These are phyloP conservation scores for Huntiella decipiens DNA, from an alignment of 2,329 filamentous ascomycete species.

Conservation along the genomic window DNA sequence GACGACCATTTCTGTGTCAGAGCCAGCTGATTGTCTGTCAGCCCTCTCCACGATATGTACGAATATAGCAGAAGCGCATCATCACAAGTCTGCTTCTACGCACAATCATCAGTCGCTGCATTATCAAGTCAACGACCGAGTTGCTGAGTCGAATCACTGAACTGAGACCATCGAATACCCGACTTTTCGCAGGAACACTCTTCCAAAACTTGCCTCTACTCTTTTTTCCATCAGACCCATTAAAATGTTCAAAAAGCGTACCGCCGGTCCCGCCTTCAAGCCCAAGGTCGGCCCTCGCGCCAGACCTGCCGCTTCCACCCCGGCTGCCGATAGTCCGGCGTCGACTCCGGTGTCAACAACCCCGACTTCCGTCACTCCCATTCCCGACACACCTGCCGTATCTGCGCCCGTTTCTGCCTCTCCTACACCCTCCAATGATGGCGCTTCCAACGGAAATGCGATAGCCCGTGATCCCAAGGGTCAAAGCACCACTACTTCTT, in stretches of 20 bases:
- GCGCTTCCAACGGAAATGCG: too few relatives aligned
- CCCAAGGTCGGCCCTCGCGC: conserved; percentile 45
- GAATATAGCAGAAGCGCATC: conserved; percentile 6
- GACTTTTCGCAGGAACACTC: neutral
- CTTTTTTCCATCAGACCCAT: neutral
- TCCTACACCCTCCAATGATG: neutral
- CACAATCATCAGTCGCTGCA: conserved; percentile 7
- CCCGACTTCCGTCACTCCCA: neutral
- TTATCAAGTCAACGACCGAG: conserved; percentile 6
- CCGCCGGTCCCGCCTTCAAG: conserved; percentile 40
- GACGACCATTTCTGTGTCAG: neutral
- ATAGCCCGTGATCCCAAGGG: neutral
- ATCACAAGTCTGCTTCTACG: conserved; percentile 7
- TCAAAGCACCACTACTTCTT: neutral
- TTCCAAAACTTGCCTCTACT: neutral
- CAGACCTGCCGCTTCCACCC: conserved; percentile 18
- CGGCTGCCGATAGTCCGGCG: conserved; percentile 1
- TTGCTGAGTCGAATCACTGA: conserved; percentile 4
- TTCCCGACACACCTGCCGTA: neutral
- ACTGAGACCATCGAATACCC: neutral
- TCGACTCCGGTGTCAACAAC: conserved; percentile 1
- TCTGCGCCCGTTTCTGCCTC: neutral
- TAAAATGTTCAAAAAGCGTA: conserved; percentile 47
- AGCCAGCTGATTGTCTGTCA: conserved; percentile 4
- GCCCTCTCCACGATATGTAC: conserved; percentile 8